These are phyloP conservation scores for Pleurotus salmoneostramineus DNA, from an alignment of 768 basidiomycete genomes.

Conservation along the genomic window DNA sequence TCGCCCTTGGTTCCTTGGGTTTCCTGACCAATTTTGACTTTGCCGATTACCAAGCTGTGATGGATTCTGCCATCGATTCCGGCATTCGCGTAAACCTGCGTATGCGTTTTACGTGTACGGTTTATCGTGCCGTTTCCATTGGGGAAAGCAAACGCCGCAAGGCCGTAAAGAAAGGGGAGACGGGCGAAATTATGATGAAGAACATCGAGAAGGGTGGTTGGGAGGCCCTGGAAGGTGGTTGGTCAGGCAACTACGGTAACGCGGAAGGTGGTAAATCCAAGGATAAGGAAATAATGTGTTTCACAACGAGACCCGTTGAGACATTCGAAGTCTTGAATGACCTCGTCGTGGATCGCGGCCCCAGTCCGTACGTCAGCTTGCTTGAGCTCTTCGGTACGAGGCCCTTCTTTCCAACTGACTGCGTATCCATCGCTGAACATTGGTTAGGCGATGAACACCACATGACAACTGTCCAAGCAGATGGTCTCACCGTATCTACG, in stretches of 20 bases:
- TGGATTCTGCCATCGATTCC: slow-evolving; percentile 85
- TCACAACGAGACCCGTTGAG: slow-evolving; percentile 90
- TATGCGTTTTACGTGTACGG: slow-evolving; percentile 99
- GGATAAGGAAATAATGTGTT: slow-evolving; percentile 99
- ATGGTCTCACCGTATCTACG: slow-evolving; percentile 92
- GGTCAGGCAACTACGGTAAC: slow-evolving; percentile 33
- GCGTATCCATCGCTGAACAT: slow-evolving; percentile 7
- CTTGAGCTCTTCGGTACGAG: slow-evolving; percentile 92
- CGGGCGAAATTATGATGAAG: slow-evolving; percentile 97
- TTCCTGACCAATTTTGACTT: slow-evolving; percentile 98
- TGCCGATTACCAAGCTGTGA: slow-evolving; percentile 74
- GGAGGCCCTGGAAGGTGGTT: slow-evolving; percentile 91
- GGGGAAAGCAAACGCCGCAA: slow-evolving; percentile 66
- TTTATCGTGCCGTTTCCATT: slow-evolving; percentile 85
- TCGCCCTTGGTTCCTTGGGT: slow-evolving; percentile 94
- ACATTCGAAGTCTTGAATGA: slow-evolving; percentile 97
- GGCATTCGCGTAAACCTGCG: slow-evolving; percentile 97
- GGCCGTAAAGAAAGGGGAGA: slow-evolving; percentile 90
- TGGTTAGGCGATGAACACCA: slow-evolving; percentile 92
- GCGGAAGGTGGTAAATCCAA: slow-evolving; percentile 48
- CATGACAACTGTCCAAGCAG: slow-evolving; percentile 98
- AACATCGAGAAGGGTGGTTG: slow-evolving; percentile 88
- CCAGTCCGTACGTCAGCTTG: slow-evolving; percentile 94
- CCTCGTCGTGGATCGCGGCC: slow-evolving; percentile 95
- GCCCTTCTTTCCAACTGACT: slow-evolving; percentile 1